Percentiles rank a stretch among this genome's conserved stretches.
Conservation (phyloP, 2,329 filamentous ascomycete genomes). For the Phyllosticta citribraziliensis region DNA sequence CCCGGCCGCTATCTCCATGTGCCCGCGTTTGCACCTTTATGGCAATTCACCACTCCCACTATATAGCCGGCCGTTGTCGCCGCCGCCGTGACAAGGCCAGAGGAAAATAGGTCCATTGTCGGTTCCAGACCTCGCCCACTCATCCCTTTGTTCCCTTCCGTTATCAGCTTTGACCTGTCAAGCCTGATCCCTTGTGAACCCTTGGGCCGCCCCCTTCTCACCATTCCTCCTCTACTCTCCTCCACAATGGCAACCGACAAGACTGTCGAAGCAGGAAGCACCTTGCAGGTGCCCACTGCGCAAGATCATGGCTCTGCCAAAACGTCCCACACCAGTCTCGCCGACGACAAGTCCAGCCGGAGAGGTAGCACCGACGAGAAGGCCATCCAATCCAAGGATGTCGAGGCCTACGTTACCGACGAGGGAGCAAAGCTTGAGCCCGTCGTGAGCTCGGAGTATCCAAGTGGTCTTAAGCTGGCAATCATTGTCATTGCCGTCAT, state of each 20-base stretch:
- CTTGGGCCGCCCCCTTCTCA: neutral
- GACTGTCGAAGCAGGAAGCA: neutral
- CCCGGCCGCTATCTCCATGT: neutral
- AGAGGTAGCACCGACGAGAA: neutral
- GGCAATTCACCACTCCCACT: neutral
- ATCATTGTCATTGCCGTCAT: slow-evolving; percentile 21
- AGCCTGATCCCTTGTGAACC: neutral
- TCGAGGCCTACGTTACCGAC: neutral
- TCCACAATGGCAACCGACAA: slow-evolving; percentile 3
- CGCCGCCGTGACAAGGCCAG: neutral
- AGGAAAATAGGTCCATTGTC: neutral
- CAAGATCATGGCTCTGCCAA: neutral
- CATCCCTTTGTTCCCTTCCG: neutral
- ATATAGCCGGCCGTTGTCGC: neutral
- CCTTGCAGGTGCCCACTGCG: neutral
- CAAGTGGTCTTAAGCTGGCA: slow-evolving; percentile 17
- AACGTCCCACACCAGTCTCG: neutral
- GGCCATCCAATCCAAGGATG: neutral
- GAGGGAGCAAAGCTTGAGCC: slow-evolving; percentile 7
- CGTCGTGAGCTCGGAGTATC: slow-evolving; percentile 12
- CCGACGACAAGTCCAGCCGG: neutral
- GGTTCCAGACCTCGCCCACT: neutral
- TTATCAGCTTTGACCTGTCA: neutral
- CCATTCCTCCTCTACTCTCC: neutral
- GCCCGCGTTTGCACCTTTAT: neutral